Evolutionary conservation across 1,284 basidiomycete species (phyloP).

Genomic region (Cystobasidium pallidum): DNA sequence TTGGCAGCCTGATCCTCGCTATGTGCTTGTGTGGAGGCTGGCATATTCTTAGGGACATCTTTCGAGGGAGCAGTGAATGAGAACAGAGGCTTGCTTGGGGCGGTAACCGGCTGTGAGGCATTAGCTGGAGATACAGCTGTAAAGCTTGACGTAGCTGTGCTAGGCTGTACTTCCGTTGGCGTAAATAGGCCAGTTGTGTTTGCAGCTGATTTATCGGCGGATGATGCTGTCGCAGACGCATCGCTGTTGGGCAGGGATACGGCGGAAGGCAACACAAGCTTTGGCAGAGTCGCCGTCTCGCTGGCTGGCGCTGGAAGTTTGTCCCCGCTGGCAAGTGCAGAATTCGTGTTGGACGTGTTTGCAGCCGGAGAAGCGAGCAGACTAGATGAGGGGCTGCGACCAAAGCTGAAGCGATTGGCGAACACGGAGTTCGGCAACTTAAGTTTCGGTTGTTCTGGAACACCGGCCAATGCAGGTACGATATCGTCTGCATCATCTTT

Average conservation of each 20-base stretch:
- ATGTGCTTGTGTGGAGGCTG: not conserved
- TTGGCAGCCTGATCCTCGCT: not conserved
- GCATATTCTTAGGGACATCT: not conserved
- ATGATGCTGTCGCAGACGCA: too few relatives aligned
- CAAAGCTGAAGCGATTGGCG: constrained; percentile 44
- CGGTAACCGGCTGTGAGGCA: not conserved
- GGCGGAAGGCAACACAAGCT: constrained; percentile 14
- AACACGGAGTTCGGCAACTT: constrained; percentile 38
- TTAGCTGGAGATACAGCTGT: not conserved
- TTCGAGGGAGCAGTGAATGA: constrained; percentile 12
- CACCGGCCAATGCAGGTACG: not conserved
- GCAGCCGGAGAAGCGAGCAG: constrained; percentile 5
- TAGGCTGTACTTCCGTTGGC: not conserved
- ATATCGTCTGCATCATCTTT: constrained; percentile 14
- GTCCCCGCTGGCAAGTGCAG: not conserved
- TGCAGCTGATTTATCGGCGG: too few relatives aligned
- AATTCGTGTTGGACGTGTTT: not conserved
- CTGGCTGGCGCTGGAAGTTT: not conserved
- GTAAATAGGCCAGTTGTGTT: not conserved
- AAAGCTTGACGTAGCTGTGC: not conserved
- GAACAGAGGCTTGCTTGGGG: constrained; percentile 24
- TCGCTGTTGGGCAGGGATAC: too few relatives aligned
- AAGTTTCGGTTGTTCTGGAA: constrained; percentile 19
- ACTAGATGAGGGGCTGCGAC: constrained; percentile 15
- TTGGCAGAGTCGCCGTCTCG: not conserved